Base-by-base conservation (phyloP, 164 flowering plant genomes). In the Macadamia integrifolia region DNA sequence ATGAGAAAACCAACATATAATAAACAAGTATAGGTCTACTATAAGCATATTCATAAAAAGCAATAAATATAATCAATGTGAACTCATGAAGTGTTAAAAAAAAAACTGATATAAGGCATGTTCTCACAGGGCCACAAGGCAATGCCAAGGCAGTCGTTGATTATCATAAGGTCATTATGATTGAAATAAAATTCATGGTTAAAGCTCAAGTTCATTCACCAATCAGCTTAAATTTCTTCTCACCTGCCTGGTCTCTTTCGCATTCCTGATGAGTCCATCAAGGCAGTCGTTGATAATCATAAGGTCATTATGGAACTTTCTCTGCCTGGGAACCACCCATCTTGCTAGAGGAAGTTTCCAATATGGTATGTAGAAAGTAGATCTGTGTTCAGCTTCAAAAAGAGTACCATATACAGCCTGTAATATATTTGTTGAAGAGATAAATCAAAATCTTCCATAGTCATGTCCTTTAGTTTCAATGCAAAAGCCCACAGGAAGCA, bases 381-480 rank as follows among this genome's bases (percentile, higher is more conserved):
- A 94, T 73, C 97, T 80, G 68, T 94, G 98, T 77, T 94, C 98
- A 67, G 97, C 97, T 83, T 94, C 97, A 77, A 87, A 94, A 73
- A 92, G 97, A 18, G 98, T 94, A 56, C 98, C 98, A 81, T 94
- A 94, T 18, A 94, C 95, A 28, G 98, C 98, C 97, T 92, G 85
- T 42, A 75, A 62, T 49, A 23, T 23, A 56, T 62, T 68, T 35
- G 40, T 31, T 11, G 53, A 69, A 76, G 43, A 64, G 73, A 42
- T 44, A 63, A 65, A 59, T 66, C n/a, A 73, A 18, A 61, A n/a
- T 55, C 18, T 13, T 29, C 48, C 1, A 11, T 32, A 35, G 58
- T 15, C 53, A 42, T 4, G 57, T 42, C n/a, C 8, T 18, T 62
- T 35, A 13, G 6, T 17, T 40, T 55, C 50, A 30, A 58, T 30